Evolutionary conservation across 768 basidiomycete species (phyloP), one percentile per base, ranked within the genome.

Genomic region (Leccinellum rugosiceps): DNA sequence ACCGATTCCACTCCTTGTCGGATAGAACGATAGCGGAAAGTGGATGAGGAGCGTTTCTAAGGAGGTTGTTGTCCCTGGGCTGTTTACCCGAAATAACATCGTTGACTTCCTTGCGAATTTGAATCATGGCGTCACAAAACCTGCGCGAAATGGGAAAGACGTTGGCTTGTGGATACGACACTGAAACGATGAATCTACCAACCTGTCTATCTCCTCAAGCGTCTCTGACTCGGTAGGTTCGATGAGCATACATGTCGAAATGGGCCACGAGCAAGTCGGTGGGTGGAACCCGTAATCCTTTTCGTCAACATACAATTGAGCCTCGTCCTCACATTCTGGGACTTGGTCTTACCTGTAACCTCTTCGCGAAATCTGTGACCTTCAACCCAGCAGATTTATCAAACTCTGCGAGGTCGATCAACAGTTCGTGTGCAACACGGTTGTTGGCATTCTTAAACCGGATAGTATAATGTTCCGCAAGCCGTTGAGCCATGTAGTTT

Each of bases 71-170:
- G 61, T 91, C 92, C 69, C 81, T 88, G 3, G 94, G 90, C 71
- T 96, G 94, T 67, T 87, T 88, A 49, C 96, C 97, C 17, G 80
- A 75, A 45, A 90, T 82, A 65, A 99, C 82, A 49, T 95, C 92
- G 55, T 95, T 87, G 0, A 86, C 94, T 73, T 99, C 97, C 65
- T 84, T 77, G 50, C 95, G 90, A 63, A 99, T 99, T 61, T 89
- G 84, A 61, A 99, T 95, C 93, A 98, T 97, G 21, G 97, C 96
- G 63, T 98, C 93, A 74, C 96, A 97, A 79, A 99, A 98, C 67
- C 92, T 92, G 59, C 35, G 48, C 31, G 10, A 38, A 45, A 48
- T 31, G 31, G 21, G 53, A 21, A 3, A 51, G 46, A 51, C 14
- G 48, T 41, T 34, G 44, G 49, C 1, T 28, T 13, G 45, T 26